Percentiles rank a stretch among this genome's conserved stretches.
Conservation (phyloP, 2,329 filamentous ascomycete genomes). For the Fusarium multiceps region DNA sequence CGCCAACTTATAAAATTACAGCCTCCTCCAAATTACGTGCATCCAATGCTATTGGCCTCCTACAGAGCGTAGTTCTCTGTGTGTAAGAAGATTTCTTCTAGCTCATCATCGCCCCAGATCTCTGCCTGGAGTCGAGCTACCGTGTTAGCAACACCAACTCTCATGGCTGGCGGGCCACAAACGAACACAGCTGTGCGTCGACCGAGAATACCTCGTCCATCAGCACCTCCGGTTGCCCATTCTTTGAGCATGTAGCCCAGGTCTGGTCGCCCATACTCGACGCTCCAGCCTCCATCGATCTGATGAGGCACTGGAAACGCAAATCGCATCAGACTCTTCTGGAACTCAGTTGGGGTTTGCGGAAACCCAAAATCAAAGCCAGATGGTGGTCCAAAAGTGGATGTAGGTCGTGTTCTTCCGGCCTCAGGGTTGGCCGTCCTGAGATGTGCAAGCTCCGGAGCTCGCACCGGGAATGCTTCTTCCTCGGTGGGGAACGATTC, state of each 20-base stretch:
- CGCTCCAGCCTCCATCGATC: constrained; percentile 84
- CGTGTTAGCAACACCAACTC: constrained; percentile 86
- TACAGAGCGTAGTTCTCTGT: constrained; percentile 94
- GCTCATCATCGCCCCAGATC: constrained; percentile 81
- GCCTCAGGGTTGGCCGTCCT: constrained; percentile 56
- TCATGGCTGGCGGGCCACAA: constrained; percentile 88
- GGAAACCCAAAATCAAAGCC: constrained; percentile 86
- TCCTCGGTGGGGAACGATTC: constrained; percentile 38
- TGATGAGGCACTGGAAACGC: constrained; percentile 79
- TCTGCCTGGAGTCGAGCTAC: constrained; percentile 84
- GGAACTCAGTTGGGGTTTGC: constrained; percentile 84
- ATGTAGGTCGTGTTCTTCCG: constrained; percentile 59
- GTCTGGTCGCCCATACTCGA: constrained; percentile 91
- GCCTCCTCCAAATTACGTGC: constrained; percentile 1
- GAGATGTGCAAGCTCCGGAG: constrained; percentile 68
- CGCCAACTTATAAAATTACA: constrained; percentile 38
- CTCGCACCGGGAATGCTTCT: constrained; percentile 49
- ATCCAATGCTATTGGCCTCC: neutral
- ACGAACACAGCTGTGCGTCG: constrained; percentile 89
- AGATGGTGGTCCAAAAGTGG: constrained; percentile 68
- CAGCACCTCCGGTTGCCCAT: constrained; percentile 77
- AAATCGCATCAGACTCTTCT: constrained; percentile 90
- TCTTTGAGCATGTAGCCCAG: constrained; percentile 87
- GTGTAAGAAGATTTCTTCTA: constrained; percentile 93
- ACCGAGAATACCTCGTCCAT: constrained; percentile 77